Evolutionary conservation across 2,329 filamentous ascomycete species (phyloP), one percentile per base, ranked within the genome.

Genomic region (Colletotrichum filicis): DNA sequence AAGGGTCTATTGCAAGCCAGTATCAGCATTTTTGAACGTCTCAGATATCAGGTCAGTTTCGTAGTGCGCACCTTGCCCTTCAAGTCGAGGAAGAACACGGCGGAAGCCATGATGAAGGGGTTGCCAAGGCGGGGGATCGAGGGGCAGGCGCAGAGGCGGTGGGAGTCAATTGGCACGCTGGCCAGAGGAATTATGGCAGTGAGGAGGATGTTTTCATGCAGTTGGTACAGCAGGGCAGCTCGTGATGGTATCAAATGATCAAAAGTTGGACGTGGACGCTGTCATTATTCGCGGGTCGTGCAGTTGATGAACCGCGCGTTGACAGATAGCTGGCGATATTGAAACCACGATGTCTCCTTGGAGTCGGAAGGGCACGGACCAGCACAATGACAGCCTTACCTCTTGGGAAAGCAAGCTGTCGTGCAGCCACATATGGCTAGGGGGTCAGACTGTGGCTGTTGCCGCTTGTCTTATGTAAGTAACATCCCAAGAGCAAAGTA

Each of bases 21-120:
- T 57, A 76, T 79, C 76, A 80, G 78, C 65, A 67, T 49, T 59
- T 46, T 28, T 42, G 30, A 57, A 26, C 22, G 22, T 12, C 8
- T n/a, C 11, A 26, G 2, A n/a, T 24, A 5, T n/a, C 22, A 5
- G 12, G 11, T 12, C 1, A 42, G 28, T 32, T 64, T 32, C 9
- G 4, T 3, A 14, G 12, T 61, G 75, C 76, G 63, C 79, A 97
- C 95, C 93, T 99, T 99, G 94, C 97, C 97, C 95, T 99, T 99
- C 78, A 99, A 90, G 85, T 99, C 97, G 80, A 99, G 93, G 84
- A 99, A 99, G 90, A 99, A 99, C 80, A 99, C 83, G 76, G 97
- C 97, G 74, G 97, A 99, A 78, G 97, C 97, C 97, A 99, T 99
- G 82, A 79, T 88, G 85, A 79, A 52, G 53, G 60, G 58, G 71